These are phyloP conservation scores for Chrysosporium keratinophilum DNA, from an alignment of 2,329 filamentous ascomycete genomes.

Conservation along the genomic window DNA sequence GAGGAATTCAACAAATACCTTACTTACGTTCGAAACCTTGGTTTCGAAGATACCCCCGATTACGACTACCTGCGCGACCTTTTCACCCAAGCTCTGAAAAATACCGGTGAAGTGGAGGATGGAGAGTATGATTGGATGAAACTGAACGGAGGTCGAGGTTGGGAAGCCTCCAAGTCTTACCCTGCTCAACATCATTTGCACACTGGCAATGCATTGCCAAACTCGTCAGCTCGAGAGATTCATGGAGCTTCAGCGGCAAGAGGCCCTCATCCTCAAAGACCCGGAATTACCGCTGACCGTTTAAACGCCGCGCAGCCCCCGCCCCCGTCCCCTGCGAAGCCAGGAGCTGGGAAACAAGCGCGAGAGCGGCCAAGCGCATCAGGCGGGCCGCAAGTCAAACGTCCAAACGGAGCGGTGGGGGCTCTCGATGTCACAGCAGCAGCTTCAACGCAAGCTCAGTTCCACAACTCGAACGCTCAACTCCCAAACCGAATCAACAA, in stretches of 20 bases:
- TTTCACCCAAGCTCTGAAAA: slow-evolving; percentile 92
- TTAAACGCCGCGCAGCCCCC: slow-evolving; percentile 90
- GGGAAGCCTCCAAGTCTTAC: slow-evolving; percentile 68
- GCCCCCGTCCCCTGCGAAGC: slow-evolving; percentile 74
- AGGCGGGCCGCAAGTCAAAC: slow-evolving; percentile 62
- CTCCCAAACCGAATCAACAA: slow-evolving; percentile 54
- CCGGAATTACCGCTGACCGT: slow-evolving; percentile 67
- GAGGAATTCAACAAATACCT: slow-evolving; percentile 98
- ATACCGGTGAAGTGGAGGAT: slow-evolving; percentile 86
- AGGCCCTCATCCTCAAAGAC: slow-evolving; percentile 43
- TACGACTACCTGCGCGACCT: slow-evolving; percentile 96
- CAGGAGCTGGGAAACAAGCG: slow-evolving; percentile 57
- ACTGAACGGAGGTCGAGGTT: slow-evolving; percentile 83
- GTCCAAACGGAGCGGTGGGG: slow-evolving; percentile 49
- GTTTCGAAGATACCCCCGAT: slow-evolving; percentile 96
- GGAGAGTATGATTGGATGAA: slow-evolving; percentile 99
- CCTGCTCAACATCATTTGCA: slow-evolving; percentile 64
- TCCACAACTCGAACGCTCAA: slow-evolving; percentile 90
- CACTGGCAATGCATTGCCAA: slow-evolving; percentile 65
- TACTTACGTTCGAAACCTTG: slow-evolving; percentile 91
- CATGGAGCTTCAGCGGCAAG: slow-evolving; percentile 58
- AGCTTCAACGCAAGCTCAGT: slow-evolving; percentile 88
- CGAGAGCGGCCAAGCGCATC: slow-evolving; percentile 64
- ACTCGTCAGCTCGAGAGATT: slow-evolving; percentile 74
- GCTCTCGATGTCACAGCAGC: slow-evolving; percentile 63